Conservation (phyloP, 2,329 filamentous ascomycete species). For the Chrysosporium keratinophilum region DNA sequence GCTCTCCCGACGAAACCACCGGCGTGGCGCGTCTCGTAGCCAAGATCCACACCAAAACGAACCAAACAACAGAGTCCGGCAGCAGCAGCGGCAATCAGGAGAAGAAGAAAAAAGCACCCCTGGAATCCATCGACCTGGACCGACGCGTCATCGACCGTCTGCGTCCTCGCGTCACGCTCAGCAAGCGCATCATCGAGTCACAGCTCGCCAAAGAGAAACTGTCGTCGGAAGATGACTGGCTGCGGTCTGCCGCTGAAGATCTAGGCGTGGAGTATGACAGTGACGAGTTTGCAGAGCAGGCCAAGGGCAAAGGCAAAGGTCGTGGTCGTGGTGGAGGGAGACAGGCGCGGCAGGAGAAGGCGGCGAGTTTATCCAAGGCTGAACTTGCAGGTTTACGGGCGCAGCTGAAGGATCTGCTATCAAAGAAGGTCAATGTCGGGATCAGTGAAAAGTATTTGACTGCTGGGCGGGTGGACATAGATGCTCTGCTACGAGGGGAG, state of each 20-base stretch:
- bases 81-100: conserved; percentile 18
- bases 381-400: conserved; percentile 61
- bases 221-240: conserved; percentile 71
- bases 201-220: conserved; percentile 78
- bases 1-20: conserved; percentile 79
- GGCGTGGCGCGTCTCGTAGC: conserved; percentile 73
- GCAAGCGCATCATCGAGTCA: conserved; percentile 80
- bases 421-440: conserved; percentile 68
- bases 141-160: conserved; percentile 65
- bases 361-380: conserved; percentile 56
- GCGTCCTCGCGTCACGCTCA: conserved; percentile 63
- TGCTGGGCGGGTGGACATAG: conserved; percentile 71
- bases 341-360: conserved; percentile 64
- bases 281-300: conserved; percentile 61
- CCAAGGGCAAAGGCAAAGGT: conserved; percentile 50
- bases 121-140: conserved; percentile 66
- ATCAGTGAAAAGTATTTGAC: conserved; percentile 82
- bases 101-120: conserved; percentile 51
- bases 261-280: conserved; percentile 89
- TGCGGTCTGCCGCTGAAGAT: conserved; percentile 76
- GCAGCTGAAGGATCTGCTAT: conserved; percentile 61
- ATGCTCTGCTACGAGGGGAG: conserved; percentile 55
- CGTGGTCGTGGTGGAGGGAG: conserved; percentile 65
- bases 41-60: conserved; percentile 59
- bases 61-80: conserved; percentile 23